phyloP scores from a whole-genome alignment of 2,329 filamentous ascomycete genomes.

The Ophiostoma ulmi region DNA sequence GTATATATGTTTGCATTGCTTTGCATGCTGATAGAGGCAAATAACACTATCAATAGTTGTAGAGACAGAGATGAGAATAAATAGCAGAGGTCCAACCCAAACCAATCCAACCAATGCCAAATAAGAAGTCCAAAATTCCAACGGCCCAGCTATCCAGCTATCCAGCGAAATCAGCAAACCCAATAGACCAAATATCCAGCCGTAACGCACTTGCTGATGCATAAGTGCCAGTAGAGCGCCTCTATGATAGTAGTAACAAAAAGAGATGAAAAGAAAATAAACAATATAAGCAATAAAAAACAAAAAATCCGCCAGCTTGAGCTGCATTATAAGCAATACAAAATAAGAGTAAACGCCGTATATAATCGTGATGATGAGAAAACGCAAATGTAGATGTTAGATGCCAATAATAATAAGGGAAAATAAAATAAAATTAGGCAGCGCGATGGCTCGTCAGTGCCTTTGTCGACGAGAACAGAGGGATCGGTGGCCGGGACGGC shows the following conservation, averaged over 20 bases:
- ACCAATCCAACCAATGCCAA: too few relatives aligned
- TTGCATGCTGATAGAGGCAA: not conserved
- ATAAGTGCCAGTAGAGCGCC: not conserved
- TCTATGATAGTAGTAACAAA: not conserved
- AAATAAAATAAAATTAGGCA: not conserved
- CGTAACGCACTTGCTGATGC: conserved; percentile 9
- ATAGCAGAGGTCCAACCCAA: not conserved
- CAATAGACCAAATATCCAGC: not conserved
- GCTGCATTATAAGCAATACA: not conserved
- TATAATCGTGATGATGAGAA: not conserved
- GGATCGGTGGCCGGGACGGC: conserved; percentile 1
- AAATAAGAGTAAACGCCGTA: not conserved
- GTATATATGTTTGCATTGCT: not conserved
- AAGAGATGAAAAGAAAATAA: not conserved
- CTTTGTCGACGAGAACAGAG: not conserved
- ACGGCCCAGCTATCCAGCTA: too few relatives aligned
- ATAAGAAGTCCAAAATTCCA: not conserved
- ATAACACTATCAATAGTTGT: not conserved
- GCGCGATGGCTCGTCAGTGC: not conserved
- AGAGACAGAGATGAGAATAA: not conserved
- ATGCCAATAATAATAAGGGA: not conserved
- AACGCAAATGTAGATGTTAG: too few relatives aligned
- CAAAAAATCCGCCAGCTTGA: too few relatives aligned
- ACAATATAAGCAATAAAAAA: too few relatives aligned
- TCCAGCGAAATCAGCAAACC: not conserved